Conservation (phyloP, 768 basidiomycete genomes). For the Rhodosporidiobolus odoratus region DNA sequence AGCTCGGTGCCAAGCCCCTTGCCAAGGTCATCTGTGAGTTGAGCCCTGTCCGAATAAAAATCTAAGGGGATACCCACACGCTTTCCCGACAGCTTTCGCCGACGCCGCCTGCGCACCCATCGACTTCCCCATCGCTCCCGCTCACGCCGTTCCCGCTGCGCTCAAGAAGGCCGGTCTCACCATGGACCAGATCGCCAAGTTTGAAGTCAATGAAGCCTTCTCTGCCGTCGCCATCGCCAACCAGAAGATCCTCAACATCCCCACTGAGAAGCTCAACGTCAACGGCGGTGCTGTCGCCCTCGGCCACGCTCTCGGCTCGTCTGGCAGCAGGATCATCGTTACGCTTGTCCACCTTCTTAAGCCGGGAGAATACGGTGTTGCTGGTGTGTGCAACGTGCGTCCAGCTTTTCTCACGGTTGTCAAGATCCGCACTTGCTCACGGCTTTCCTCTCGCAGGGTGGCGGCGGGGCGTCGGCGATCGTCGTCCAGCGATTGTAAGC, state of each 20-base stretch:
- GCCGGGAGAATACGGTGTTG: slow-evolving; percentile 86
- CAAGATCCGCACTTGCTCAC: neutral
- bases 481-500: slow-evolving; percentile 74
- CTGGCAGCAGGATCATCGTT: slow-evolving; percentile 88
- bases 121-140: slow-evolving; percentile 93
- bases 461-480: slow-evolving; percentile 86
- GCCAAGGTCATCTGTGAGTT: slow-evolving; percentile 86
- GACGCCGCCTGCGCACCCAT: slow-evolving; percentile 95
- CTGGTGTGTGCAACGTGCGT: slow-evolving; percentile 90
- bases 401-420: neutral
- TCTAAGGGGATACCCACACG: too few relatives aligned
- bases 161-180: slow-evolving; percentile 79
- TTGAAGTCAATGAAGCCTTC: slow-evolving; percentile 98
- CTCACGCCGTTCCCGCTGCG: slow-evolving; percentile 81
- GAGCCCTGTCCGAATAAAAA: neutral
- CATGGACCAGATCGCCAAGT: slow-evolving; percentile 75
- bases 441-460: slow-evolving; percentile 52
- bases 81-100: slow-evolving; percentile 77
- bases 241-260: slow-evolving; percentile 77
- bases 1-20: slow-evolving; percentile 84
- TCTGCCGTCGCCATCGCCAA: slow-evolving; percentile 86
- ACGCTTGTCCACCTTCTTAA: slow-evolving; percentile 87
- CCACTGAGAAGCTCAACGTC: slow-evolving; percentile 76
- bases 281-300: slow-evolving; percentile 82
- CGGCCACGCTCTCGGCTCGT: slow-evolving; percentile 54